Conservation (phyloP, 805 yeast species). For the Yarrowia osloensis region DNA sequence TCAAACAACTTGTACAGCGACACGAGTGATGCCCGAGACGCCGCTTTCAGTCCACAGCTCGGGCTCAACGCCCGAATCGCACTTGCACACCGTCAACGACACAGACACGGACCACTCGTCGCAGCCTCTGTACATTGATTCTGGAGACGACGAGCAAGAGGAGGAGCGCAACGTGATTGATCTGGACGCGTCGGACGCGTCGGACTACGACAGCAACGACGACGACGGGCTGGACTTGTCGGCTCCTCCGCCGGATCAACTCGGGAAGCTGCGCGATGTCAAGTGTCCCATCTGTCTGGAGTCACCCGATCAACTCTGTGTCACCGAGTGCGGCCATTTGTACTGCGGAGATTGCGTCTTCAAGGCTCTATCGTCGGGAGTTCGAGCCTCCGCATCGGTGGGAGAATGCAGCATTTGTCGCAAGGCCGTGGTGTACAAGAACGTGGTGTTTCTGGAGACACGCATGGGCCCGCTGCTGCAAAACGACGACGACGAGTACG, state of each 20-base stretch:
- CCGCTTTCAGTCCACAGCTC: not conserved
- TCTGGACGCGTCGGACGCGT: constrained; percentile 3
- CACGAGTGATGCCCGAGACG: not conserved
- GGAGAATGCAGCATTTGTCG: constrained; percentile 46
- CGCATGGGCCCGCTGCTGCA: not conserved
- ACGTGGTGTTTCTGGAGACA: constrained; percentile 38
- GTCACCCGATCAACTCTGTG: constrained; percentile 40
- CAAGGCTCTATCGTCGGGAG: constrained; percentile 40
- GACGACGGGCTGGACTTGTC: constrained; percentile 5
- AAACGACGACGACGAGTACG: not conserved
- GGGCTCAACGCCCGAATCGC: not conserved
- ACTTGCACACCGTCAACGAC: not conserved
- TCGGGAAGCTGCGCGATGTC: constrained; percentile 32
- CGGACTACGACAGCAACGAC: constrained; percentile 15
- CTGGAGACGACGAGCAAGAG: constrained; percentile 27
- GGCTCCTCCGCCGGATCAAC: not conserved
- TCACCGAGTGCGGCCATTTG: constrained; percentile 45
- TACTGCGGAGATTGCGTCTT: constrained; percentile 44
- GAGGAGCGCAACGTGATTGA: not conserved
- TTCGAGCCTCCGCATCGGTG: constrained; percentile 35
- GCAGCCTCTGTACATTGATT: not conserved
- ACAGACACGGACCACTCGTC: constrained; percentile 11
- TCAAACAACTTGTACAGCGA: no score
- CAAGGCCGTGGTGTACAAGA: constrained; percentile 38
- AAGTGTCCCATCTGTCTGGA: constrained; percentile 45